Base-by-base conservation (phyloP, 768 basidiomycete genomes). In the Tylopilus intermedius region DNA sequence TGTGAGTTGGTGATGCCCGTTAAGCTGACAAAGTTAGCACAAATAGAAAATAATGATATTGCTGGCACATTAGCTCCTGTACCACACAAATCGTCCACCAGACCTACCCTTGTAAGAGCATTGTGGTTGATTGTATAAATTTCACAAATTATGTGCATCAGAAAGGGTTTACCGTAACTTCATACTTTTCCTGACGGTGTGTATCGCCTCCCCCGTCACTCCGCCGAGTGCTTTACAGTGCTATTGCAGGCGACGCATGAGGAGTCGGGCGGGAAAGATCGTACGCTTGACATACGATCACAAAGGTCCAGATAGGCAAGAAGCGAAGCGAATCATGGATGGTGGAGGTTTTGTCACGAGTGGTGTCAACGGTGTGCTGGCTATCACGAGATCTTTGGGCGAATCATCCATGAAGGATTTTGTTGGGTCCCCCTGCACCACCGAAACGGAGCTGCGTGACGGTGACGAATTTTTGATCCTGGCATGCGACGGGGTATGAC, bases 341-440 rank as follows among this genome's bases (percentile, higher is more conserved):
- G 96, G 96, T 0, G 96, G 96, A 9, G 96, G 96, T 2, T 99
- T 98, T 66, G 94, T 99, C 21, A 86, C 98, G 89, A 95, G 95
- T 63, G 96, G 96, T 11, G 96, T 99, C 32, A 99, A 99, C 60
- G 96, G 95, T 58, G 94, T 98, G 39, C 75, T 99, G 50, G 94
- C 94, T 6, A 96, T 99, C 27, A 99, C 96, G 15, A 79, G 96
- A 53, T 93, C 93, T 62, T 74, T 99, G 51, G 96, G 96, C 32
- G 96, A 99, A 65, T 89, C 93, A 2, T 89, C 92, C 7, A 98
- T 99, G 96, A 99, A 99, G 72, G 96, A 99, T 63, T 99, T 94
- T 67, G 96, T 99, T 10, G 96, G 96, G 2, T 82, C 90, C 27
- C 96, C 96, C 6, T 99, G 95, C 71, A 99, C 96, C 18, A 98